Evolutionary conservation across 2,329 filamentous ascomycete species (phyloP), one percentile per base, ranked within the genome.

Genomic region (Cladosporium oxysporum): DNA sequence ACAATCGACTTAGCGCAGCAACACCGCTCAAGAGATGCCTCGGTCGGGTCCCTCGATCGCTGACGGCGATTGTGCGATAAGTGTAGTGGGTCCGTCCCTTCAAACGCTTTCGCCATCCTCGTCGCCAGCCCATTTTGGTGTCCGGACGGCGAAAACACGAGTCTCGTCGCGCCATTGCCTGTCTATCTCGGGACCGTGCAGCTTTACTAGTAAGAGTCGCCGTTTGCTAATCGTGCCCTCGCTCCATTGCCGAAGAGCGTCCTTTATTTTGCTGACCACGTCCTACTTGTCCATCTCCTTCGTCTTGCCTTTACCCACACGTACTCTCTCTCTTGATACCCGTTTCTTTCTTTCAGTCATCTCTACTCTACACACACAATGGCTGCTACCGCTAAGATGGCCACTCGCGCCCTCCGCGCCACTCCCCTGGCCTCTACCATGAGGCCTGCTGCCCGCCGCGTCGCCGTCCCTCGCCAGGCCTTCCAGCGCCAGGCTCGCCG

Each of bases 401-500:
- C 82, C 65, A 74, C 77, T 58, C 78, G 80, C 74, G 76, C 77
- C 64, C 75, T 69, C 64, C 77, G 67, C 71, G 74, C 69, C 71
- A 82, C 74, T 81, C 86, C 69, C 78, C 66, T 71, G 5, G 69
- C 71, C 28, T 71, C 84, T 71, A 83, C 88, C 66, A 81, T 89
- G 76, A 86, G 87, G 75, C 82, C 85, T 72, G 79, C 83, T 62
- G 80, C 86, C 53, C 74, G 85, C 82, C 74, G 76, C 76, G 64
- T 91, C 77, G 81, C 83, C 71, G 83, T 84, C 55, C 84, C 85
- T 64, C 87, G 90, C 72, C 86, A 90, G 74, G 85, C 87, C 71
- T 89, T 93, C 84, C 90, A 90, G 79, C 87, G 89, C 76, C 85
- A 90, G 74, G 87, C 87, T 74, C 90, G 89, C 72, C 91, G 92